Base-by-base conservation (phyloP, 2,329 filamentous ascomycete species). In the Botrytis porri region DNA sequence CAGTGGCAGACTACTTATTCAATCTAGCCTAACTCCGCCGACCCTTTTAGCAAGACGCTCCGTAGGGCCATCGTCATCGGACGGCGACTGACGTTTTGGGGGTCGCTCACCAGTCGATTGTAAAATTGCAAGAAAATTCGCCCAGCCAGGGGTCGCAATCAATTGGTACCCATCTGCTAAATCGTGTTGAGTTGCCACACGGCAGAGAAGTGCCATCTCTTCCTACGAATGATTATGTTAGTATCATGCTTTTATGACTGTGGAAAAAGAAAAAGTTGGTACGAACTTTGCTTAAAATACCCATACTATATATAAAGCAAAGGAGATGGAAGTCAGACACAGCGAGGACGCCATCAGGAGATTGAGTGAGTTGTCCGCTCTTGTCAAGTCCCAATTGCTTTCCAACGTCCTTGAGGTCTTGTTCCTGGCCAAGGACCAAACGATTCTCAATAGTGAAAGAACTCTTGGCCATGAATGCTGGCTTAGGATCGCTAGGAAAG, bases 41-140 rank as follows among this genome's bases (percentile, higher is more conserved):
- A 90, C 86, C 84, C 87, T 85, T 85, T 90, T 90, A 89, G 88
- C 86, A 86, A 89, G 86, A 70, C 81, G 82, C 74, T 83, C 80
- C 76, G 75, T 80, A 73, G 71, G 73, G 59, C 78, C 76, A 74
- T 75, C 77, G 77, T 79, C 79, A 77, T 80, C 79, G 73, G 77
- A 77, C 29, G 80, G 80, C 59, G 80, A 81, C 84, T 84, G 83
- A 81, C 89, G 92, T 88, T 96, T 97, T 83, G 90, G 91, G 89
- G 92, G 89, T 89, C 92, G 92, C 93, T 97, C 95, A 97, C 95
- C 94, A 88, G 93, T 94, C 89, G 94, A 93, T 90, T 96, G 90
- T 85, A 98, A 89, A 82, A 99, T 97, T 83, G 93, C 92, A 84
- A 95, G 88, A 81, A 99, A 87, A 74, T 94, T 98, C 83, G 95